Base-by-base conservation (phyloP, 1,284 basidiomycete species). In the Ceratobasidium sp. region DNA sequence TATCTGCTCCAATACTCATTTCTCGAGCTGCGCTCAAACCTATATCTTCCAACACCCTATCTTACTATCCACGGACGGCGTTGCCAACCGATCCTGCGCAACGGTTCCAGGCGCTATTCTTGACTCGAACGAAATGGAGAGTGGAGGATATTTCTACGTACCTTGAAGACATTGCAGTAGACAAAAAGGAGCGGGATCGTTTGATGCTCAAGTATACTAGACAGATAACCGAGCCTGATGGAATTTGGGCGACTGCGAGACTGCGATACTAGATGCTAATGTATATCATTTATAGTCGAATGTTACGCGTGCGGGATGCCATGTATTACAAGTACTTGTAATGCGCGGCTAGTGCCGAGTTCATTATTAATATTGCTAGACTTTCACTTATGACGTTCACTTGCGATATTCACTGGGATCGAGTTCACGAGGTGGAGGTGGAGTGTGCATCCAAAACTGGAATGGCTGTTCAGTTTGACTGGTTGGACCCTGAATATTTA, bases 141-240 rank as follows among this genome's bases (percentile, higher is more conserved):
- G 85, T 83, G 1, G 86, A 89, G 7, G 93, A 96, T 27, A 91
- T 97, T 73, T 77, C 80, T 13, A 90, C 90, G 0, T 97, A 95
- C 79, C 79, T 97, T 13, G 79, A 83, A 7, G 93, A 94, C 70
- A 86, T 96, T 68, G 88, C 88, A 0, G 81, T 93, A 10, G 87
- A 92, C 76, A 80, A 81, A n/a, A 96, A 96, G 78, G 93, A 93
- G 73, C 82, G 90, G 52, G 94, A 97, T 75, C 93, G 89, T 77
- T 76, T 96, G 71, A 80, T 96, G 38, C 84, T 93, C 52, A 96
- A 94, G 79, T 92, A 90, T 77, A 91, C 93, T 29, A 82, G 94
- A 53, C 86, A 90, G 2, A 84, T 89, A 42, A 91, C 88, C 69
- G 89, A 91, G 64, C 73, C 81, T 0, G 82, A 86, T 40, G 87